phyloP scores from a whole-genome alignment of 768 basidiomycete genomes.

The Russula lepida region DNA sequence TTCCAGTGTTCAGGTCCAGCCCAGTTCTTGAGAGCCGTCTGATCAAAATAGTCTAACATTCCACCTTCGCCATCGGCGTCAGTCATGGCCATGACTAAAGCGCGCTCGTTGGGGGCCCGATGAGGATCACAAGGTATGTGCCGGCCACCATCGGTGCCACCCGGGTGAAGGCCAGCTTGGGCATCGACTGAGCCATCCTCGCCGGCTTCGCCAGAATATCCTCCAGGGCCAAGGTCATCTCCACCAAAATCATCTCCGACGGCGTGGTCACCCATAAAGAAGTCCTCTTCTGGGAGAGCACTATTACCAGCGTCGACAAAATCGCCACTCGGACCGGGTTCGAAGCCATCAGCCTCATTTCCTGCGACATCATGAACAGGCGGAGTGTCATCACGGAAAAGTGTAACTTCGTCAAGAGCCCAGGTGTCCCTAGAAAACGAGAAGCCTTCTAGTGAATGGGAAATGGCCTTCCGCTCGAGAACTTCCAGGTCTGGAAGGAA shows the following conservation, averaged over 20 bases:
- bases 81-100: slow-evolving; percentile 81
- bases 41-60: slow-evolving; percentile 86
- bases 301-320: slow-evolving; percentile 33
- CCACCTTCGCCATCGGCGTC: slow-evolving; percentile 53
- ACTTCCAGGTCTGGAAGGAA: slow-evolving; percentile 65
- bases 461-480: slow-evolving; percentile 65
- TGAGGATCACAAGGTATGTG: slow-evolving; percentile 83
- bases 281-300: slow-evolving; percentile 44
- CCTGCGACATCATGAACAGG: slow-evolving; percentile 36
- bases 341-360: slow-evolving; percentile 30
- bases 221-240: slow-evolving; percentile 20
- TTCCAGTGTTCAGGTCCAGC: slow-evolving; percentile 99
- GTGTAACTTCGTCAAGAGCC: slow-evolving; percentile 52
- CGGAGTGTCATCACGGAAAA: slow-evolving; percentile 48
- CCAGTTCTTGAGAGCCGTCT: slow-evolving; percentile 86
- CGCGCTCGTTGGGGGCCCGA: slow-evolving; percentile 62
- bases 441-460: slow-evolving; percentile 73
- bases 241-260: slow-evolving; percentile 40
- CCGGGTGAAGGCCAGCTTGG: slow-evolving; percentile 34
- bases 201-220: slow-evolving; percentile 29
- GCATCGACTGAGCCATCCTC: slow-evolving; percentile 34
- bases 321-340: slow-evolving; percentile 31
- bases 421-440: slow-evolving; percentile 67
- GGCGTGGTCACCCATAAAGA: slow-evolving; percentile 57
- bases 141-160: slow-evolving; percentile 43